Base-by-base conservation (phyloP, 2,329 filamentous ascomycete species). In the Fusarium solani-melongenae region DNA sequence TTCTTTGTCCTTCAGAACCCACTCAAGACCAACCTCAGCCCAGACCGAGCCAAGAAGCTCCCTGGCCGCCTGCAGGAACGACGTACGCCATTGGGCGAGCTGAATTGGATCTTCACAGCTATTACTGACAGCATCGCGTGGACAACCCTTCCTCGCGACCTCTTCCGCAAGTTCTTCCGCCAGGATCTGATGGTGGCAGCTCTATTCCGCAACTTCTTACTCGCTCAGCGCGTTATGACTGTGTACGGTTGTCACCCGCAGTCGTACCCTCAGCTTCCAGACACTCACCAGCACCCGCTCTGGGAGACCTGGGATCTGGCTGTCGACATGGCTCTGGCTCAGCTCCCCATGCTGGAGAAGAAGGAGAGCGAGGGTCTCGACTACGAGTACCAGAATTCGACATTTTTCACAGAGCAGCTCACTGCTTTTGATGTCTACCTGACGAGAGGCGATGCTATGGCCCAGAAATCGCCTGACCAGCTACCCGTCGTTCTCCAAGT, bases 131-230 rank as follows among this genome's bases (percentile, higher is more conserved):
- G 96, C 2, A 99, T 99, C 78, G 96, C 96, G 0, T 99, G 96
- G 96, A 98, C 97, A 34, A 97, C 94, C 6, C 85, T 99, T 5
- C 94, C 95, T 4, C 92, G 96, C 53, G 91, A 95, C 22, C 86
- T 98, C 12, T 99, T 99, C 84, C 95, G 97, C 83, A 98, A 98
- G 82, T 94, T 98, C 69, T 99, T 99, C 83, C 88, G 96, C 46
- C 96, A 99, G 82, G 96, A 99, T 81, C 88, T 99, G 14, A 98
- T 99, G 95, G 96, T 99, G n/a, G 96, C 96, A 14, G 96, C 96
- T 2, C 86, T 99, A 9, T 99, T 98, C 83, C 91, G 96, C 61
- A 99, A 99, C 81, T 98, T 98, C 79, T 88, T 99, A 2, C 89
- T 99, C 4, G 94, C 95, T 4, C 96, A 99, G 82, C 91, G 96